Evolutionary conservation across 78 protist species (phyloP).

Genomic region (Dictyostelium citrinum): DNA sequence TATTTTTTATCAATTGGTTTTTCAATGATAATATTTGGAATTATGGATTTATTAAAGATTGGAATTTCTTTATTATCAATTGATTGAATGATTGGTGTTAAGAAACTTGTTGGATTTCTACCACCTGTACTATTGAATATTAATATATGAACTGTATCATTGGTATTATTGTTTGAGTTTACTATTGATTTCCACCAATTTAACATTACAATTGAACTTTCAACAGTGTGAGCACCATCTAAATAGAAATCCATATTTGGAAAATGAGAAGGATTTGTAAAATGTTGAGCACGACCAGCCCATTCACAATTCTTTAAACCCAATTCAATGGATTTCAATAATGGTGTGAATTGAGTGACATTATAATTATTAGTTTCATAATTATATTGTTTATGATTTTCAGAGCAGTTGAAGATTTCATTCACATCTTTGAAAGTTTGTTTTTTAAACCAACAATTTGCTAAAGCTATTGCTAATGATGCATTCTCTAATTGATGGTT

Average conservation of each 20-base stretch:
- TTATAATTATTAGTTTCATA: slow-evolving; percentile 6
- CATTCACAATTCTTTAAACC: slow-evolving; percentile 66
- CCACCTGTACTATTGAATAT: slow-evolving; percentile 81
- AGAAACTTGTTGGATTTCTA: slow-evolving; percentile 66
- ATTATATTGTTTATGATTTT: neutral
- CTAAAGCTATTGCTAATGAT: slow-evolving; percentile 84
- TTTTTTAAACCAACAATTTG: slow-evolving; percentile 21
- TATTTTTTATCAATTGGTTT: neutral
- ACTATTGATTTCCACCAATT: slow-evolving; percentile 83
- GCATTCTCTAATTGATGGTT: slow-evolving; percentile 86
- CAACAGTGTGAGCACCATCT: slow-evolving; percentile 94
- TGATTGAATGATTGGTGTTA: slow-evolving; percentile 33
- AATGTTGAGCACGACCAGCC: slow-evolving; percentile 87
- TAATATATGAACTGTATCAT: slow-evolving; percentile 20
- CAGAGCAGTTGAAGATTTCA: neutral
- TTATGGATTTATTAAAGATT: neutral
- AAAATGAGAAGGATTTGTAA: neutral
- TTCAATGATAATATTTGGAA: neutral
- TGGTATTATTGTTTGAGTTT: neutral
- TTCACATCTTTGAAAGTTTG: neutral
- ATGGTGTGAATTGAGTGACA: neutral
- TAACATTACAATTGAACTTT: slow-evolving; percentile 70
- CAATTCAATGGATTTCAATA: neutral
- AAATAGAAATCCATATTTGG: slow-evolving; percentile 61
- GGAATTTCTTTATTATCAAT: slow-evolving; percentile 6